Evolutionary conservation across 2,329 filamentous ascomycete genomes (phyloP), one percentile per base, ranked within the genome.

Genomic region (Ophiocordyceps unilateralis): DNA sequence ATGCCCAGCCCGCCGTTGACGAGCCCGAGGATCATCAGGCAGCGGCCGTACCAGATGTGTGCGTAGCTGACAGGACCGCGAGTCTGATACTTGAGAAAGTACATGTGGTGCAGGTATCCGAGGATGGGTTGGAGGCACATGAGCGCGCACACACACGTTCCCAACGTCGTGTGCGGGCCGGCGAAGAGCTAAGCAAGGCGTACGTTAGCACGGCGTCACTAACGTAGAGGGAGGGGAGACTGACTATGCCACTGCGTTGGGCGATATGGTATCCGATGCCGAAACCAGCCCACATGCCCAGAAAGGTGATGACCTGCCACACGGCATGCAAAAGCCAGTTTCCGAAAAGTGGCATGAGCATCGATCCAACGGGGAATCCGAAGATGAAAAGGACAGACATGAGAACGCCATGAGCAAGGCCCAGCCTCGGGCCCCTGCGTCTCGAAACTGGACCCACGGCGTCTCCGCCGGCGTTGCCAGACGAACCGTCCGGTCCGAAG

Each of bases 1-100:
- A 82, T 59, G 4, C 78, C 78, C 4, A 81, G 56, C 0, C 76
- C 78, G 44, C 77, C 78, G 50, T 81, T 81, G 50, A 81, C 55
- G 39, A 80, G 63, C 22, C 74, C 77, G 3, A 80, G 53, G 17
- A 72, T 44, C 48, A 82, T 71, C 38, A 81, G 55, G 1, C 61
- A 50, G 17, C 77, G 68, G 12, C 78, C 78, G 51, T 69, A 76
- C 74, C 74, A 81, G 49, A 78, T 70, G 53, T 82, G 78, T 1
- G 62, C 53, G 48, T 78, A 58, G 48, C 72, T 76, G 47, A 78
- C 53, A 36, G 62, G 15, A 7, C 69, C 69, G 30, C 76, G 72
- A 22, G 51, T 39, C 42, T 65, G 58, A 43, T 68, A 55, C 52
- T 64, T 65, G 44, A 65, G 50, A 55, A 64, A 81, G 52, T 72